Conservation (phyloP, 2,329 filamentous ascomycete species). For the Septoria petroselini region DNA sequence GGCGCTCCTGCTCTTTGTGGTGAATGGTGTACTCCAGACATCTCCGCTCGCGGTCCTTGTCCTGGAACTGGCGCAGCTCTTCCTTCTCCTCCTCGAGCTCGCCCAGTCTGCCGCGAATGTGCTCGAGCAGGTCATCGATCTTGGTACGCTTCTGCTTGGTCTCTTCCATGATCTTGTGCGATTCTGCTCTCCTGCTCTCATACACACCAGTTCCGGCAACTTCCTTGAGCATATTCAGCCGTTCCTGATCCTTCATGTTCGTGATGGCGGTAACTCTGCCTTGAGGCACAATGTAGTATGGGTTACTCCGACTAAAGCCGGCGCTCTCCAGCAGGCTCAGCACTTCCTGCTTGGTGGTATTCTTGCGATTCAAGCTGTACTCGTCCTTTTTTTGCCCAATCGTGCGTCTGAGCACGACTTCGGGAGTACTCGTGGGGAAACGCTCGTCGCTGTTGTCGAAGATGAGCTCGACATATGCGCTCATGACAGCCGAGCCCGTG, state of each 20-base stretch:
- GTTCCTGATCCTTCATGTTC: conserved; percentile 96
- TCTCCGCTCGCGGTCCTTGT: conserved; percentile 86
- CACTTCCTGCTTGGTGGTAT: conserved; percentile 89
- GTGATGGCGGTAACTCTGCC: conserved; percentile 92
- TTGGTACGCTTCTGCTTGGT: conserved; percentile 92
- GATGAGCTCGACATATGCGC: conserved; percentile 98
- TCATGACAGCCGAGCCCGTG: conserved; percentile 96
- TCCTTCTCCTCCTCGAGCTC: conserved; percentile 98
- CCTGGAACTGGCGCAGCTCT: conserved; percentile 87
- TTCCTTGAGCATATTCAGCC: conserved; percentile 87
- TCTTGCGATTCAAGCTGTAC: conserved; percentile 95
- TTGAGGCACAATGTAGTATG: conserved; percentile 98
- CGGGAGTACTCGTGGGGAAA: conserved; percentile 87
- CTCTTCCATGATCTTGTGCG: conserved; percentile 93
- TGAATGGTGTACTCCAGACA: conserved; percentile 95
- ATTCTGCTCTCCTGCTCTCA: conserved; percentile 85
- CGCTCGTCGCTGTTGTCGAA: conserved; percentile 97
- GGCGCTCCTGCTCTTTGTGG: conserved; percentile 78
- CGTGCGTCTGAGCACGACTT: conserved; percentile 85
- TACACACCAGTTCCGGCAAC: conserved; percentile 98
- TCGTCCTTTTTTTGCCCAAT: conserved; percentile 98
- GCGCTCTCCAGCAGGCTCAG: conserved; percentile 94
- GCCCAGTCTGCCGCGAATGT: conserved; percentile 82
- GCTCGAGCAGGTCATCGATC: conserved; percentile 87
- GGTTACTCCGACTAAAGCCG: conserved; percentile 94